These are phyloP conservation scores for Cytidiella melzeri DNA, from an alignment of 768 basidiomycete genomes.

Conservation along the genomic window DNA sequence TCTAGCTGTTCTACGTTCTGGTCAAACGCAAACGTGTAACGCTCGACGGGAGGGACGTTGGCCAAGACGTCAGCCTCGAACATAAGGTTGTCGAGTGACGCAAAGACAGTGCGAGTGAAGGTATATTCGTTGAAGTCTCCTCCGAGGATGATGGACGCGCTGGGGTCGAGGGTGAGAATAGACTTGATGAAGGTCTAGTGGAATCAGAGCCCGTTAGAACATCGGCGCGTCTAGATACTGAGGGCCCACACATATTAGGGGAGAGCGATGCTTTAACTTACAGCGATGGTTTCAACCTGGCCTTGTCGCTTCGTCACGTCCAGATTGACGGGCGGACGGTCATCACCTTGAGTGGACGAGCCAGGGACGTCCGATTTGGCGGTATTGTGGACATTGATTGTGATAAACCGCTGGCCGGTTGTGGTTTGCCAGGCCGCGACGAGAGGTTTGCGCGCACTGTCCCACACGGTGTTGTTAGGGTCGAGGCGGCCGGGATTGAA, in stretches of 20 bases:
- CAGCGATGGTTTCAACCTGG: slow-evolving; percentile 45
- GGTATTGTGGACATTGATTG: slow-evolving; percentile 53
- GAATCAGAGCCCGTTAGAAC: not conserved
- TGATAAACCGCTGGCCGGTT: slow-evolving; percentile 40
- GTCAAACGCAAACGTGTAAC: slow-evolving; percentile 57
- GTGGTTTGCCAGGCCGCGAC: slow-evolving; percentile 49
- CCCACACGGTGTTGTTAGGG: slow-evolving; percentile 49
- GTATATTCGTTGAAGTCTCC: slow-evolving; percentile 59
- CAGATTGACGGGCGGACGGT: slow-evolving; percentile 49
- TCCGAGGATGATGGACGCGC: slow-evolving; percentile 46
- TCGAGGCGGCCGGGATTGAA: slow-evolving; percentile 60
- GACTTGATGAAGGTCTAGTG: slow-evolving; percentile 41
- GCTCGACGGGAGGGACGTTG: slow-evolving; percentile 38
- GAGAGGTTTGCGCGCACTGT: slow-evolving; percentile 49
- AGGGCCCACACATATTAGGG: not conserved
- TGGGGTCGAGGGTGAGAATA: slow-evolving; percentile 35
- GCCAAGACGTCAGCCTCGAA: slow-evolving; percentile 47
- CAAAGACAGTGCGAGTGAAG: slow-evolving; percentile 46
- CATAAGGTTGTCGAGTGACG: slow-evolving; percentile 35
- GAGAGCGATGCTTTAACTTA: slow-evolving; percentile 22
- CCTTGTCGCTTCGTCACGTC: slow-evolving; percentile 41
- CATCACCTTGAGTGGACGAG: slow-evolving; percentile 43
- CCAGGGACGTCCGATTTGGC: slow-evolving; percentile 31
- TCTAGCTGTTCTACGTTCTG: slow-evolving; percentile 53
- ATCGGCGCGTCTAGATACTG: not conserved